Conservation (phyloP, 1,284 basidiomycete genomes). For the Cutaneotrichosporon cavernicola region DNA sequence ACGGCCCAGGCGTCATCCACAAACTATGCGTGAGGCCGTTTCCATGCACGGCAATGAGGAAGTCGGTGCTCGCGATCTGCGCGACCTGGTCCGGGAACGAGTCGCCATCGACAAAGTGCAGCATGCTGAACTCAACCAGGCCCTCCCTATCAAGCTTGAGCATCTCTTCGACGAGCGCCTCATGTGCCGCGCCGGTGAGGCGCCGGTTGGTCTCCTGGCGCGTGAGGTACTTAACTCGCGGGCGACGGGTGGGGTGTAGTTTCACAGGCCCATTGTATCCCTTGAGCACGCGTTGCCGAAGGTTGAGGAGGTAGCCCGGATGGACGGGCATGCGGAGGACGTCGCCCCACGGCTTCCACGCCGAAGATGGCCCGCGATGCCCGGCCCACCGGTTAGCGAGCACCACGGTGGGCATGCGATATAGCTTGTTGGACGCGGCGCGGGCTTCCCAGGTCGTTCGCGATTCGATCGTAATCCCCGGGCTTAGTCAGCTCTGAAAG, state of each 20-base stretch:
- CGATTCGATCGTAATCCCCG: conserved; percentile 27
- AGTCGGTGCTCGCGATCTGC: conserved; percentile 20
- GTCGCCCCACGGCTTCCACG: conserved; percentile 37
- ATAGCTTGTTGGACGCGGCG: conserved; percentile 21
- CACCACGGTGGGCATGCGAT: conserved; percentile 28
- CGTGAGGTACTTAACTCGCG: conserved; percentile 19
- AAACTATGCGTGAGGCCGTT: conserved; percentile 72
- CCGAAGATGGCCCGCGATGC: conserved; percentile 28
- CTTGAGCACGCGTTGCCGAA: conserved; percentile 30
- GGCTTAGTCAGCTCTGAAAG: conserved; percentile 16
- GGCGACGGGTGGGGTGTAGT: not conserved
- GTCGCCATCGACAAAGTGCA: conserved; percentile 15
- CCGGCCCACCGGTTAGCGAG: conserved; percentile 30
- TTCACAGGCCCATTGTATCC: conserved; percentile 25
- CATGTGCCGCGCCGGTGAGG: conserved; percentile 34
- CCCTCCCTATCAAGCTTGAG: conserved; percentile 50
- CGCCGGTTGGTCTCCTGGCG: conserved; percentile 62
- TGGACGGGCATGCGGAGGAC: conserved; percentile 36
- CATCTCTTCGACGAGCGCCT: conserved; percentile 32
- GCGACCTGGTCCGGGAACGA: conserved; percentile 16
- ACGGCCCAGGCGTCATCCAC: conserved; percentile 68
- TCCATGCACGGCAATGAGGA: conserved; percentile 61
- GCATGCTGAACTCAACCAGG: conserved; percentile 10
- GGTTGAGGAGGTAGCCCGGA: conserved; percentile 29
- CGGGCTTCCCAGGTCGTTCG: conserved; percentile 25